Base-by-base conservation (phyloP, 345 rosid species). In the Turritis glabra region DNA sequence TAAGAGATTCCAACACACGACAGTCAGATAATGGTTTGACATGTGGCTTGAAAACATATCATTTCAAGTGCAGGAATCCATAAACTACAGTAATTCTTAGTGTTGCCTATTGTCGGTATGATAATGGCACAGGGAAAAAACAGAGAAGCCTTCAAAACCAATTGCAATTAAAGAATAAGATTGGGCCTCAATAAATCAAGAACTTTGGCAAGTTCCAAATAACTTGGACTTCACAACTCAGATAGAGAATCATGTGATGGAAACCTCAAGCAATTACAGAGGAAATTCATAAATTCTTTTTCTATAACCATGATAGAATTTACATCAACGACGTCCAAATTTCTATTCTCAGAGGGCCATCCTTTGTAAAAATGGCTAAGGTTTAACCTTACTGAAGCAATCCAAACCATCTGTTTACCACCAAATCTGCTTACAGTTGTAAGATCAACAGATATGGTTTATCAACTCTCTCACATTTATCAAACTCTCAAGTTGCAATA, bases 1-100 rank as follows among this genome's bases (percentile, higher is more conserved):
- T 84, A 85, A 90, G 84, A 90, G 87, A 85, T 85, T 87, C 85
- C 90, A 87, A 80, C 84, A 80, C 86, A 79, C 78, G 66, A 77
- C 71, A 77, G 84, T 86, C 85, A 86, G 88, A 83, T 84, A 43
- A 81, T 44, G 63, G 18, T 69, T 61, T 73, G 72, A 79, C 85
- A 84, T 46, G 72, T 58, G 81, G 76, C 77, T 56, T 71, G 78
- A 57, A 69, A 83, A 80, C 55, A 83, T 67, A 77, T 77, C 15
- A 78, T 73, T 81, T 77, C 61, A 80, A 75, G 74, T 23, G 84
- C 35, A 79, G 40, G 27, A 67, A 66, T 60, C 59, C 71, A 73
- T 77, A 65, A 55, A 80, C 55, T 73, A 33, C 67, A 79, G 47
- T 73, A 61, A 61, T 30, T 62, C 38, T 62, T 38, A 50, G 59